Evolutionary conservation across 352 stramenopile species (phyloP), one percentile per base, ranked within the genome.

Genomic region (Globisporangium echinulatum): DNA sequence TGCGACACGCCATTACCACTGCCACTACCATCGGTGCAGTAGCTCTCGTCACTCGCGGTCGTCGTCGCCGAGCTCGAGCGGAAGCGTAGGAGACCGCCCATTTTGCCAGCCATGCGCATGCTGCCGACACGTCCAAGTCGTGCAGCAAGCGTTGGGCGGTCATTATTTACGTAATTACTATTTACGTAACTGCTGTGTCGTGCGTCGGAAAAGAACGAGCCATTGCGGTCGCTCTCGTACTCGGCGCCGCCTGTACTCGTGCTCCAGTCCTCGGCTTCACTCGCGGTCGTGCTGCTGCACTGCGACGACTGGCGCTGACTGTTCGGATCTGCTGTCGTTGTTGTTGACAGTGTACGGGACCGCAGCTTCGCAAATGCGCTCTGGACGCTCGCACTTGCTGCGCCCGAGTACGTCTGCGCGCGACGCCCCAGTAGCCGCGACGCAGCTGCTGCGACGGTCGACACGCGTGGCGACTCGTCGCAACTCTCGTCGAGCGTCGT

Each of bases 211-310:
- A 6, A 8, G 7, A 7, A 11, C 13, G 15, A 42, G 37, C 10
- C 51, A 8, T 37, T n/a, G 6, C 7, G 7, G 37, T 56, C 37
- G 46, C 46, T 50, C 14, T 50, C 46, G 46, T 44, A 62, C 33
- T 76, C 87, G 40, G 71, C 77, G 49, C 81, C 73, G 49, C 85
- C 73, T 36, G 87, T 77, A 57, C 77, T 85, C 3, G 79, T 73
- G 17, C 72, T 72, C 36, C 74, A 72, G 47, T 84, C 55, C 14
- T 59, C 61, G 7, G 58, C 38, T 10, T 64, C 49, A 48, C 36
- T 68, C 11, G 36, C 58, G 37, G 17, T 39, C 17, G 49, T 13
- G 51, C 39, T 38, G 19, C 19, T 49, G 52, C 52, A 14, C 25
- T 33, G 25, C 1, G 25, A 33, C 25, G 25, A 33, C 25, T 33